These are phyloP conservation scores for Phyllostachys edulis DNA, from an alignment of 176 grass and related monocot genomes.

Conservation along the genomic window DNA sequence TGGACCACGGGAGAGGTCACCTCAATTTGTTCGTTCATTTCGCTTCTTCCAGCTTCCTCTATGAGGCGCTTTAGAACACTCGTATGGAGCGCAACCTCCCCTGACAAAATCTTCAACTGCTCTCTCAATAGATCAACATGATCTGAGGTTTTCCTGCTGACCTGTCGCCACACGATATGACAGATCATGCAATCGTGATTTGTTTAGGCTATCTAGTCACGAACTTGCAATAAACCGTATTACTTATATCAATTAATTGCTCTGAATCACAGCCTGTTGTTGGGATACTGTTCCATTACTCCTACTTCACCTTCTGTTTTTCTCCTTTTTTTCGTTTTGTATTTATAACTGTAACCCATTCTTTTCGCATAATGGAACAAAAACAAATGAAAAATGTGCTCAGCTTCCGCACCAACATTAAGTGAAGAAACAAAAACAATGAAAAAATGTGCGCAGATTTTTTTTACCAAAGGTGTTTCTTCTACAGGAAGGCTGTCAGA, in stretches of 20 bases:
- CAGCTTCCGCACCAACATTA: neutral
- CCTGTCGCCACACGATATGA: slow-evolving; percentile 41
- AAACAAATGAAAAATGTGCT: neutral
- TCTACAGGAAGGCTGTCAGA: slow-evolving; percentile 37
- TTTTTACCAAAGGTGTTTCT: slow-evolving; percentile 57
- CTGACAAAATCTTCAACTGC: slow-evolving; percentile 80
- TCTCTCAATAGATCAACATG: slow-evolving; percentile 68
- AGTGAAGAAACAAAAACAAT: slow-evolving; percentile 11
- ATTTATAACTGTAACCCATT: neutral
- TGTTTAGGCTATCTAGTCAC: neutral
- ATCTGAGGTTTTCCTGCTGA: slow-evolving; percentile 52
- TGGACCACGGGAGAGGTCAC: slow-evolving; percentile 33
- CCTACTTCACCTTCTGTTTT: neutral
- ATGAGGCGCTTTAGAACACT: slow-evolving; percentile 67
- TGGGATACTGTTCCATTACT: neutral
- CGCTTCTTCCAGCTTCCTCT: slow-evolving; percentile 58
- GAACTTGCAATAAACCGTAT: neutral
- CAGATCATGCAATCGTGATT: slow-evolving; percentile 24
- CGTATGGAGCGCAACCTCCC: slow-evolving; percentile 69
- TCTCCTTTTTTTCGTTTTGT: neutral
- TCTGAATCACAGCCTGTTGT: neutral
- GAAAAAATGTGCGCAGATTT: slow-evolving; percentile 18
- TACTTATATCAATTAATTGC: slow-evolving; percentile 3
- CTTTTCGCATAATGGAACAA: neutral
- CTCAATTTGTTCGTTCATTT: slow-evolving; percentile 56